Conservation (phyloP, 441 rosid genomes). For the Bruguiera hainesii region DNA sequence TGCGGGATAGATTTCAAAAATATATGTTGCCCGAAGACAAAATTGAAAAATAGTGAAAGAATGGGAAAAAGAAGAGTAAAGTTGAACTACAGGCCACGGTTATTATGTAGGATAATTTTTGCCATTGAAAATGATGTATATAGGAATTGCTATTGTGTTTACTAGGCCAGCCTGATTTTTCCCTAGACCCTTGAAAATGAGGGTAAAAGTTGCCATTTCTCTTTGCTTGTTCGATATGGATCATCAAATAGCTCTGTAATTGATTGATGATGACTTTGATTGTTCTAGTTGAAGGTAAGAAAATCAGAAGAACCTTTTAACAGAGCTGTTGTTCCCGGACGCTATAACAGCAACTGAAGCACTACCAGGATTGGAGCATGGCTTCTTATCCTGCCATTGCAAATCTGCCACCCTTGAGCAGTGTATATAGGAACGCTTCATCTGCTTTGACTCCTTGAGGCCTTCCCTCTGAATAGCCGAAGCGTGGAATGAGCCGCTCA, state of each 20-base stretch:
- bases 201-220: background rate
- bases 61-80: no score
- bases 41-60: no score
- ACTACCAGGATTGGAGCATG: conserved; percentile 21
- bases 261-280: conserved; percentile 7
- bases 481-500: background rate
- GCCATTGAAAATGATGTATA: no score
- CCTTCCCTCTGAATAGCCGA: background rate
- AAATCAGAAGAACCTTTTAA: conserved; percentile 55
- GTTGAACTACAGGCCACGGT: no score
- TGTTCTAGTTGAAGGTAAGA: conserved; percentile 5
- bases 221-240: background rate
- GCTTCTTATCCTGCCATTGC: conserved; percentile 29
- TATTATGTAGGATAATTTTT: no score
- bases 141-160: no score
- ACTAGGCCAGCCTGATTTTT: background rate
- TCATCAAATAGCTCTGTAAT: background rate
- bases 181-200: background rate
- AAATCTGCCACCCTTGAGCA: conserved; percentile 26
- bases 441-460: background rate
- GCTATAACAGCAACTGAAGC: conserved; percentile 32
- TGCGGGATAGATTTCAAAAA: no score
- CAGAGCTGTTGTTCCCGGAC: conserved; percentile 43
- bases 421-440: background rate
- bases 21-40: no score